Conservation (phyloP, 768 basidiomycete genomes). For the Rhodotorula kratochvilovae region DNA sequence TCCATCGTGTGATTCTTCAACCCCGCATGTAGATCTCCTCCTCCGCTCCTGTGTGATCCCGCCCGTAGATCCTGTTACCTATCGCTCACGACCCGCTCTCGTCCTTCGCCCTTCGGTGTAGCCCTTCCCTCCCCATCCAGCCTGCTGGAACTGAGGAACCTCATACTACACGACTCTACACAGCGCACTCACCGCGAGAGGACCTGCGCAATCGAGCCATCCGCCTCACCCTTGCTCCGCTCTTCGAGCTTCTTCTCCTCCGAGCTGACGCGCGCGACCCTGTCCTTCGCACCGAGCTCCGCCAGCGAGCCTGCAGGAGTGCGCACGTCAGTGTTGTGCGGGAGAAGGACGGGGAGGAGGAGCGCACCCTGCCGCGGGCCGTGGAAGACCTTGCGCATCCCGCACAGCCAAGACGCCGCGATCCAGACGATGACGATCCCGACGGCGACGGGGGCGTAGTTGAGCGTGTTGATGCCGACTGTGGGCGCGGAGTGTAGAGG, state of each 20-base stretch:
- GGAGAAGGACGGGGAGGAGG: too few relatives aligned
- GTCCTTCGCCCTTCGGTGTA: too few relatives aligned
- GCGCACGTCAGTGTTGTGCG: too few relatives aligned
- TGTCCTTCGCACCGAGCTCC: not conserved
- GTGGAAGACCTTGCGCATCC: constrained; percentile 67
- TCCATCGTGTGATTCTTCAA: too few relatives aligned
- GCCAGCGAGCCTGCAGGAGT: not conserved
- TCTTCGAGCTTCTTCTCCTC: not conserved
- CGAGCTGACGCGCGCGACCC: not conserved
- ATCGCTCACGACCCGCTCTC: too few relatives aligned
- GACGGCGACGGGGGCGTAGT: constrained; percentile 71
- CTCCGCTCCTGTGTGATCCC: too few relatives aligned
- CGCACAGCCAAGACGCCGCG: constrained; percentile 65
- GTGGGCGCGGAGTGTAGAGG: not conserved
- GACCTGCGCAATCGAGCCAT: not conserved
- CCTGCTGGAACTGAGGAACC: too few relatives aligned
- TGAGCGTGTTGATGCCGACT: constrained; percentile 63
- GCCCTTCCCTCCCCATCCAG: too few relatives aligned
- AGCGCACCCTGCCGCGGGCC: constrained; percentile 52
- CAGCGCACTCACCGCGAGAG: not conserved
- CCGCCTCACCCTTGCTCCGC: too few relatives aligned
- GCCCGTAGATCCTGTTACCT: too few relatives aligned
- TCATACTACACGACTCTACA: too few relatives aligned
- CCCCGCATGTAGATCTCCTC: too few relatives aligned
- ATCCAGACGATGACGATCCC: constrained; percentile 65